A percentile compares a stretch with the other conserved stretches of the same genome.
These are phyloP conservation scores for Heteromeles arbutifolia DNA, from an alignment of 306 rosid genomes.

Conservation along the genomic window DNA sequence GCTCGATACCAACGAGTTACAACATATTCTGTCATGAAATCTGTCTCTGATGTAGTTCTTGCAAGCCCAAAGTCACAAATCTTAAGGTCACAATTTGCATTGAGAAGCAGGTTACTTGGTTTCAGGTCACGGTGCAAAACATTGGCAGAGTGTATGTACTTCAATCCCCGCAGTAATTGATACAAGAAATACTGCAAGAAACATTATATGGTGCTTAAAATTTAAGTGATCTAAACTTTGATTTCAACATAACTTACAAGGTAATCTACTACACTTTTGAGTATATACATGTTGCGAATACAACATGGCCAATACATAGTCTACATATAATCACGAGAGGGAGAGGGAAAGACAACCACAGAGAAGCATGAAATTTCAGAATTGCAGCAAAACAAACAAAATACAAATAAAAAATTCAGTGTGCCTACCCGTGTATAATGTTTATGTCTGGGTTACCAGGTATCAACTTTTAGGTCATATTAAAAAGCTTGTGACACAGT, in stretches of 20 bases:
- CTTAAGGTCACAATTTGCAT: slow-evolving; percentile 61
- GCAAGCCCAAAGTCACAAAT: slow-evolving; percentile 80
- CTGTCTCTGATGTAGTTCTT: slow-evolving; percentile 71
- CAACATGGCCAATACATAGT: not conserved
- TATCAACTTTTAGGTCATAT: not conserved
- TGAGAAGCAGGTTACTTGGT: slow-evolving; percentile 62
- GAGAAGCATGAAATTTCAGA: not conserved
- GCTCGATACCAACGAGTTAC: slow-evolving; percentile 76
- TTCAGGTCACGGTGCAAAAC: slow-evolving; percentile 71
- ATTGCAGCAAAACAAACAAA: not conserved
- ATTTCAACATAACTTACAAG: not conserved
- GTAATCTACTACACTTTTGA: not conserved
- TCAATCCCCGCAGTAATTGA: slow-evolving; percentile 61
- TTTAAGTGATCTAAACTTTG: not conserved
- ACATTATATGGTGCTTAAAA: slow-evolving; percentile 9
- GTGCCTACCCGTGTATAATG: too few relatives aligned
- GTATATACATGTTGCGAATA: not conserved
- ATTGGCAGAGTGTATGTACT: slow-evolving; percentile 66
- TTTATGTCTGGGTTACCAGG: too few relatives aligned
- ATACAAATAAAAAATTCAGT: not conserved
- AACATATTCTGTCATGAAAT: slow-evolving; percentile 73
- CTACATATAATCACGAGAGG: not conserved
- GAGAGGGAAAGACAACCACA: not conserved
- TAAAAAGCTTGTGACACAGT: not conserved
- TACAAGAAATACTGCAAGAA: slow-evolving; percentile 54